Evolutionary conservation across 2,329 filamentous ascomycete genomes (phyloP).

Genomic region (Aspergillus glaucus): DNA sequence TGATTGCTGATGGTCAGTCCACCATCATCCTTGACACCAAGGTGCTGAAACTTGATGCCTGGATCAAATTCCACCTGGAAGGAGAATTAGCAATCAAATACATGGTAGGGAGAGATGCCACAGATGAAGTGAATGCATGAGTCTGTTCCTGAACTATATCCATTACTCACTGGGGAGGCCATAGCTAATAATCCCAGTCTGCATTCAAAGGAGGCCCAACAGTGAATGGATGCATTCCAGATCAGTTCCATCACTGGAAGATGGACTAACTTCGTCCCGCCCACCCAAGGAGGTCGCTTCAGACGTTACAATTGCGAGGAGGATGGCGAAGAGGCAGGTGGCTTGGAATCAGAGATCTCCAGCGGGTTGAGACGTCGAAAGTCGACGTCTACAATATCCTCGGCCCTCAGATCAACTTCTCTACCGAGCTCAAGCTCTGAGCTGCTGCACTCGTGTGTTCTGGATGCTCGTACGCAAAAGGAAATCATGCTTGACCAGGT

Average conservation of each 20-base stretch:
- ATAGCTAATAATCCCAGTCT: slow-evolving; percentile 48
- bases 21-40: slow-evolving; percentile 74
- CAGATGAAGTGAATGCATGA: slow-evolving; percentile 83
- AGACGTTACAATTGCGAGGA: slow-evolving; percentile 40
- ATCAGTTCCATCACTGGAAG: slow-evolving; percentile 72
- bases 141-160: slow-evolving; percentile 24
- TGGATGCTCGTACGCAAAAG: too few relatives aligned
- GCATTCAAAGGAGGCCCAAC: slow-evolving; percentile 70
- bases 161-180: neutral
- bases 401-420: too few relatives aligned
- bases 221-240: slow-evolving; percentile 69
- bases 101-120: slow-evolving; percentile 87
- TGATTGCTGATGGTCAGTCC: slow-evolving; percentile 71
- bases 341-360: slow-evolving; percentile 6
- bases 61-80: slow-evolving; percentile 83
- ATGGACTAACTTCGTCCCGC: slow-evolving; percentile 82
- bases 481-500: too few relatives aligned
- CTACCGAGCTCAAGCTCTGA: too few relatives aligned
- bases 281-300: slow-evolving; percentile 79
- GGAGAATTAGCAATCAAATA: slow-evolving; percentile 83
- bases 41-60: slow-evolving; percentile 79
- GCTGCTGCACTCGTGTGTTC: too few relatives aligned
- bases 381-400: too few relatives aligned
- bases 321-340: slow-evolving; percentile 26
- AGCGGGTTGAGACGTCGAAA: slow-evolving; percentile 8